Base-by-base conservation (phyloP, 257 asterid genomes). In the Voacanga thouarsii region DNA sequence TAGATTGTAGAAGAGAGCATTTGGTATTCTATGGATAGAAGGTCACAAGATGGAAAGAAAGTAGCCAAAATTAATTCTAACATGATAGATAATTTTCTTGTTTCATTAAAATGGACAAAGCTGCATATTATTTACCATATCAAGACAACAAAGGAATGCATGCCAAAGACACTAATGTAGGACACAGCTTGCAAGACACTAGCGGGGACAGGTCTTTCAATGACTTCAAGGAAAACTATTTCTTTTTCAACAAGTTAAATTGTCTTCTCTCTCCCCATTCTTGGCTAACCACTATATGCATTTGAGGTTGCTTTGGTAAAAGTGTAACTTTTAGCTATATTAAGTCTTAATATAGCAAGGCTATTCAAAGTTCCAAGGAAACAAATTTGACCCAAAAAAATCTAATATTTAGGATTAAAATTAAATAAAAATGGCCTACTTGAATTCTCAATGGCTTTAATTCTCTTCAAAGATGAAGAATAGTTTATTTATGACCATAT, bases 11-110 rank as follows among this genome's bases (percentile, higher is more conserved):
- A 61, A 24, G 43, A 26, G 55, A 0, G 61, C 19, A 47, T 69
- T 6, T 26, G 68, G 49, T 49, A 73, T 63, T 72, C 57, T 10
- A 70, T 51, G 75, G 78, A 75, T 69, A 71, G 82, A 75, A 84
- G 86, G 69, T 87, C 89, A 89, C 90, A 83, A 87, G 91, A 83
- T 75, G 91, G 83, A 80, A 77, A 80, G 71, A 44, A 49, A 75
- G 73, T 53, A 75, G 83, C 80, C 76, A 86, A 45, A 72, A 72
- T 79, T 80, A 83, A 59, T 79, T 72, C 78, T 50, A 28, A 53
- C n/a, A 30, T 19, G 83, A 47, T 85, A 70, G 80, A 70, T 41
- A 23, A 45, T 16, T 65, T 72, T 16, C 33, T 66, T 77, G 84
- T 76, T 83, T 66, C 76, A 81, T 83, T 79, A 87, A 87, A 81